Conservation (phyloP, 2,329 filamentous ascomycete genomes). For the Saccharata proteae region DNA sequence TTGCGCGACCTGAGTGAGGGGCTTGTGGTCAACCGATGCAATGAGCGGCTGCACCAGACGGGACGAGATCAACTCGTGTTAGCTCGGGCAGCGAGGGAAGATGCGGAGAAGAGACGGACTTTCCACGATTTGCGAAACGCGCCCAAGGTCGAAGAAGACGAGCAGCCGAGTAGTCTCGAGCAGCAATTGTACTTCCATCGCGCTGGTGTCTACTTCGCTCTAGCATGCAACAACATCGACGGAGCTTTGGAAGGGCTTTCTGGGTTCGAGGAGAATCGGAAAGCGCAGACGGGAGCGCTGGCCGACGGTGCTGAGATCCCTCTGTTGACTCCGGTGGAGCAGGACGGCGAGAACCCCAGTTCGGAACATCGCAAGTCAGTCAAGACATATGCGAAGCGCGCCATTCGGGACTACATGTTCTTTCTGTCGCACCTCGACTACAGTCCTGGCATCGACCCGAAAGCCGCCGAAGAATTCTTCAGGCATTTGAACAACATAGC, state of each 20-base stretch:
- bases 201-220: slow-evolving; percentile 56
- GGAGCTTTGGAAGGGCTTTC: slow-evolving; percentile 40
- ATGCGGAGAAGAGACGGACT: slow-evolving; percentile 18
- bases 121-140: slow-evolving; percentile 19
- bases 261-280: slow-evolving; percentile 22
- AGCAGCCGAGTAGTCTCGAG: slow-evolving; percentile 65
- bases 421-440: slow-evolving; percentile 70
- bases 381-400: slow-evolving; percentile 62
- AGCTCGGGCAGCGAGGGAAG: slow-evolving; percentile 30
- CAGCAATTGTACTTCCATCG: slow-evolving; percentile 66
- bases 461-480: slow-evolving; percentile 45
- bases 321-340: slow-evolving; percentile 32
- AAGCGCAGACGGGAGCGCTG: slow-evolving; percentile 13
- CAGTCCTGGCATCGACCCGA: slow-evolving; percentile 54
- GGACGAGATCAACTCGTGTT: slow-evolving; percentile 41
- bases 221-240: slow-evolving; percentile 56
- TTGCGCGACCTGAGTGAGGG: slow-evolving; percentile 58
- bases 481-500: slow-evolving; percentile 48
- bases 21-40: slow-evolving; percentile 42
- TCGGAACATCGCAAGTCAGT: slow-evolving; percentile 56
- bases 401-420: slow-evolving; percentile 59
- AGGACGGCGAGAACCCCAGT: slow-evolving; percentile 34
- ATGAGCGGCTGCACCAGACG: slow-evolving; percentile 40
- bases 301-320: slow-evolving; percentile 17
- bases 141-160: slow-evolving; percentile 41